Conservation (phyloP, 106 monocot genomes). For the Iris macrosiphon region DNA sequence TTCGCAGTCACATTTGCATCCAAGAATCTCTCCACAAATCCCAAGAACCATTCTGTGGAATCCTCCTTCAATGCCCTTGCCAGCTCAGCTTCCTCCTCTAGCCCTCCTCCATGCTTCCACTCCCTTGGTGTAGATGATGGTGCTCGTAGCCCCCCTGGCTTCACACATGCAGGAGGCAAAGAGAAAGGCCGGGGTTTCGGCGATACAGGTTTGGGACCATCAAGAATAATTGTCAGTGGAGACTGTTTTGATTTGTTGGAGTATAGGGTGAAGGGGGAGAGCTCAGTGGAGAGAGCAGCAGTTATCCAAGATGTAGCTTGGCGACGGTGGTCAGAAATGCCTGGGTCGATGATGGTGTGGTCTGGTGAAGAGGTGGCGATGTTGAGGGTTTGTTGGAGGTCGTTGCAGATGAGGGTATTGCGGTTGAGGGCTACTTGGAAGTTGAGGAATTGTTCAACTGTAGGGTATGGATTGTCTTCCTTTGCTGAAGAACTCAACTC, state of each 20-base stretch:
- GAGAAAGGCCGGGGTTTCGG: background rate
- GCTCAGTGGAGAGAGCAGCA: constrained; percentile 60
- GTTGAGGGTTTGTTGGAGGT: constrained; percentile 16
- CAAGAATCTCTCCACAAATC: constrained; percentile 77
- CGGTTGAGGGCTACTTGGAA: constrained; percentile 43
- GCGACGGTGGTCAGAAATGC: constrained; percentile 37
- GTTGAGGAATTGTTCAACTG: constrained; percentile 76
- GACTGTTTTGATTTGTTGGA: constrained; percentile 13
- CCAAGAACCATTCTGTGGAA: constrained; percentile 70
- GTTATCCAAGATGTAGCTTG: constrained; percentile 19
- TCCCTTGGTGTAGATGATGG: constrained; percentile 18
- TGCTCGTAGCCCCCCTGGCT: background rate
- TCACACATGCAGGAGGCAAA: background rate
- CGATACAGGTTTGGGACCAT: constrained; percentile 15
- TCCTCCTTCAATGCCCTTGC: constrained; percentile 47
- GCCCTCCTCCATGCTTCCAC: constrained; percentile 64
- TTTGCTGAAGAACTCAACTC: constrained; percentile 57
- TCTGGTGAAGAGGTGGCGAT: constrained; percentile 14
- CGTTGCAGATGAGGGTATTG: constrained; percentile 40
- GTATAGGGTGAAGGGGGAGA: constrained; percentile 57
- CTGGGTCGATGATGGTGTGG: constrained; percentile 11
- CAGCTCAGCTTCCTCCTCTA: constrained; percentile 48
- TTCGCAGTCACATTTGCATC: constrained; percentile 36
- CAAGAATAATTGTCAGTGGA: constrained; percentile 39
- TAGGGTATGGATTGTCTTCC: constrained; percentile 61